Base-by-base conservation (phyloP, 768 basidiomycete genomes). In the Leucocoprinus birnbaumii region DNA sequence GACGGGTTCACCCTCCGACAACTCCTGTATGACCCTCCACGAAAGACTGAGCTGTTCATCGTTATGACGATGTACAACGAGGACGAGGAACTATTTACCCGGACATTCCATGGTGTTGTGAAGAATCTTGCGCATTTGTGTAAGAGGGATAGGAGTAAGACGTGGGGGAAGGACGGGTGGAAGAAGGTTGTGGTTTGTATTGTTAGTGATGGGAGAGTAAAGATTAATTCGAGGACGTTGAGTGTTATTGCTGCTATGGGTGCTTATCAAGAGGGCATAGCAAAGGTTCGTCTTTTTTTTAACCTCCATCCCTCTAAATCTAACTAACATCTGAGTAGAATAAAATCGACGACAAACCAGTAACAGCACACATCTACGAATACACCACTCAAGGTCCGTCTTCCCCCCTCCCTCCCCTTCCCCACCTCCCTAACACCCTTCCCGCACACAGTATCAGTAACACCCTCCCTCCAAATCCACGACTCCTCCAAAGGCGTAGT, bases 61-160 rank as follows among this genome's bases (percentile, higher is more conserved):
- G 95, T 97, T 41, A 89, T 98, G 83, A 98, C 95, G 13, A 97
- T 98, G 94, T 97, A 96, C 68, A 96, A 97, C 64, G 94, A 94
- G 63, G 85, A 91, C 62, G 94, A 96, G 67, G 83, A 87, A 63
- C 77, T 98, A 5, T 98, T 98, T 71, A 87, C 86, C 62, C 73
- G 94, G 40, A 92, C 95, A 0, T 94, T 98, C 91, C 90, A 96
- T 64, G 95, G 95, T 48, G 90, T 98, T 5, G 92, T 97, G 70
- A 93, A 91, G 79, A 98, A 98, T 62, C 79, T 98, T 42, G 87
- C 86, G 3, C 91, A 96, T 68, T 68, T 98, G 57, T 93, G 91
- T 65, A 90, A 86, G 60, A 78, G 95, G 19, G 87, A 89, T 43
- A 76, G 91, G 46, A 89, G 86, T 62, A 94, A 91, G 78, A 97